Evolutionary conservation across 1,139 yeast genomes (phyloP).

Genomic region (Yamadazyma friedrichii): DNA sequence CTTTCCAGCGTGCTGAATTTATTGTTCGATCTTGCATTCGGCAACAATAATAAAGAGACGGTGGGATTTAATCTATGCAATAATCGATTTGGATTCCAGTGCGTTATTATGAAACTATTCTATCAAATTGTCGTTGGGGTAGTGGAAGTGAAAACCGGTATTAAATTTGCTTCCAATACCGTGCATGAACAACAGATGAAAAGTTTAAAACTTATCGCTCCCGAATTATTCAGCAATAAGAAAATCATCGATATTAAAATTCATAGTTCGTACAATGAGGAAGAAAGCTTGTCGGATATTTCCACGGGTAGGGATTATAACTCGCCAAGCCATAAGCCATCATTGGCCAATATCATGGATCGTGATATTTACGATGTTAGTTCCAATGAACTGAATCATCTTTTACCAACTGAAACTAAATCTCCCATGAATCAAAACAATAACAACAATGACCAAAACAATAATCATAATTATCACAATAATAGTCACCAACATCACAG

Average conservation of each 20-base stretch:
- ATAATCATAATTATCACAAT: background rate
- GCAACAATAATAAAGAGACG: background rate
- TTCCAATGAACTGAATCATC: background rate
- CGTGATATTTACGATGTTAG: background rate
- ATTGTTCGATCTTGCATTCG: slow-evolving; percentile 9
- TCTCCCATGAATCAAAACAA: too few species aligned
- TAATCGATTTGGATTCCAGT: slow-evolving; percentile 16
- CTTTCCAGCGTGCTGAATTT: slow-evolving; percentile 27
- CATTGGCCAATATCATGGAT: slow-evolving; percentile 24
- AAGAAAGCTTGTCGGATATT: slow-evolving; percentile 6
- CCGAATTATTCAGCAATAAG: slow-evolving; percentile 11
- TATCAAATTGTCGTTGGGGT: slow-evolving; percentile 21
- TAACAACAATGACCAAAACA: background rate
- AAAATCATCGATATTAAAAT: slow-evolving; percentile 5
- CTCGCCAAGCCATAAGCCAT: slow-evolving; percentile 24
- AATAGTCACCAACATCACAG: background rate
- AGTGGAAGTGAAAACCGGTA: slow-evolving; percentile 11
- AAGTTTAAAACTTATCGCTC: slow-evolving; percentile 10
- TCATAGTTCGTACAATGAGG: slow-evolving; percentile 9
- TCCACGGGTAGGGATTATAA: slow-evolving; percentile 1
- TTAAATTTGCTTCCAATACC: background rate
- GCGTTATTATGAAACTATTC: slow-evolving; percentile 21
- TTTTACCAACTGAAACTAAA: too few species aligned
- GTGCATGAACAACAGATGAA: slow-evolving; percentile 8
- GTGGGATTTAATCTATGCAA: slow-evolving; percentile 12